Base-by-base conservation (phyloP, 2,329 filamentous ascomycete species). In the Xylariomycetidae sp. region DNA sequence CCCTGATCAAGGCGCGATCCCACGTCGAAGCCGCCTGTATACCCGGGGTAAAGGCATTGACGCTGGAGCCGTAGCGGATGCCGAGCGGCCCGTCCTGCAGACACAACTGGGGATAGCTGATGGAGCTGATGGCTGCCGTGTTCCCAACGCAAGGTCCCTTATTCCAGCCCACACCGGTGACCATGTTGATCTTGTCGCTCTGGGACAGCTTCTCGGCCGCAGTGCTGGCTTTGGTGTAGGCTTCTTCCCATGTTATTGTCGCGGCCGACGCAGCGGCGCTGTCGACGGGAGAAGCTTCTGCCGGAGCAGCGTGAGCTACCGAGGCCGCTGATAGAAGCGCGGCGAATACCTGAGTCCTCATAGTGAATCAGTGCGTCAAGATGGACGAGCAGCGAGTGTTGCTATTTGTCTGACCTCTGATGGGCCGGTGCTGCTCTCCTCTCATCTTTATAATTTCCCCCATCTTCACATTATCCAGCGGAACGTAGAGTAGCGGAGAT, bases 11-110 rank as follows among this genome's bases (percentile, higher is more conserved):
- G 2, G 80, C 72, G 27, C 78, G 73, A 54, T 88, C 87, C 84
- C 85, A 94, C 0, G 85, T 92, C 2, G 84, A 75, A 0, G 83
- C 87, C 0, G 83, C 80, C 3, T 85, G 86, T 33, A 94, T 77
- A 1, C 84, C 86, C 1, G 87, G 85, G 0, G 87, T 84, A 53
- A 89, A 92, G 0, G 85, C 83, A 9, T 82, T 88, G 31, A 77
- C 76, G 48, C 80, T 75, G 33, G 82, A 76, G 17, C 74, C 77
- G 53, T 78, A 88, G 12, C 87, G 74, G 16, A 94, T 65, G 2
- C 87, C 87, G 3, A 89, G 64, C 0, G 88, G 87, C 0, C 85
- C 85, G 51, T 94, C 87, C 51, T 92, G 85, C 17, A 92, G 64
- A 58, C 85, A 92, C 19, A 90, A 64, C 30, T 75, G 72, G 0